Conservation (phyloP, 2,329 filamentous ascomycete species). For the Diplodia sapinea region DNA sequence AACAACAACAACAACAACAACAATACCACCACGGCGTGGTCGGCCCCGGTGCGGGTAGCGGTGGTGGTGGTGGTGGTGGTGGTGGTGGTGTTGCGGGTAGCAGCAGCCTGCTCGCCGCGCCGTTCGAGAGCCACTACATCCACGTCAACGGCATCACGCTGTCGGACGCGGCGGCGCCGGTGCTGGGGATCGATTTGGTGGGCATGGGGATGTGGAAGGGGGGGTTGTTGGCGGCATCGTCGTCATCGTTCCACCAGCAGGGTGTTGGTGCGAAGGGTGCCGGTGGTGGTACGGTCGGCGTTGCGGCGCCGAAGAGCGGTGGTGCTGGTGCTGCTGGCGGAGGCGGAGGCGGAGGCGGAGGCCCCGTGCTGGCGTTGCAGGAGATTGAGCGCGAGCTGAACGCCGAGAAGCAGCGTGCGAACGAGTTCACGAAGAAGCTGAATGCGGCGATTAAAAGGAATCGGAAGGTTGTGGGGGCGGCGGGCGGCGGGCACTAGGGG, state of each 20-base stretch:
- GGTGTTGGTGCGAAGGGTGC: slow-evolving; percentile 12
- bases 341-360: slow-evolving; percentile 6
- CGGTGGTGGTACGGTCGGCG: no score
- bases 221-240: background rate
- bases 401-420: slow-evolving; percentile 44
- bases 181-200: slow-evolving; percentile 42
- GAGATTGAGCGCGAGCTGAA: slow-evolving; percentile 47
- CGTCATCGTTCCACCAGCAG: no score
- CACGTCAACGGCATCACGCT: slow-evolving; percentile 42
- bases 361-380: slow-evolving; percentile 43
- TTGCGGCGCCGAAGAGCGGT: slow-evolving; percentile 26
- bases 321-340: no score
- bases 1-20: background rate
- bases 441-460: slow-evolving; percentile 47
- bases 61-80: background rate
- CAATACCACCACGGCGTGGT: background rate
- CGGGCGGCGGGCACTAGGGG: background rate
- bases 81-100: no score
- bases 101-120: background rate
- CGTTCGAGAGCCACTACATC: slow-evolving; percentile 28
- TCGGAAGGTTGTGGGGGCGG: slow-evolving; percentile 31
- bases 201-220: slow-evolving; percentile 36
- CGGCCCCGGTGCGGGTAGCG: background rate
- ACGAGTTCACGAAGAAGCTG: slow-evolving; percentile 46
- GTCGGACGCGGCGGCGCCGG: slow-evolving; percentile 43